phyloP scores from a whole-genome alignment of 2,329 filamentous ascomycete species.

The Aotearoamyces nothofagi region DNA sequence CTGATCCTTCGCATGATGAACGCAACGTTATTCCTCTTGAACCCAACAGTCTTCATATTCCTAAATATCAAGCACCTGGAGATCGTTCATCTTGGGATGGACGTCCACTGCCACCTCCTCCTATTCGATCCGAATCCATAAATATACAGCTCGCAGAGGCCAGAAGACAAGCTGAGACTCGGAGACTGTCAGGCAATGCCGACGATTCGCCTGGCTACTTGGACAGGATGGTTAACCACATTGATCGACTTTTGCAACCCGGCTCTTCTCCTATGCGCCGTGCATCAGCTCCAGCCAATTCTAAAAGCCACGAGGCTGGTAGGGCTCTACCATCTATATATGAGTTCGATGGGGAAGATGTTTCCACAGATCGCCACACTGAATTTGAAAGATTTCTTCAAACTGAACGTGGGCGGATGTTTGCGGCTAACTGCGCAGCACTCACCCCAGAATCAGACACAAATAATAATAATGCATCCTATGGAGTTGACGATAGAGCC shows the following conservation, averaged over 20 bases:
- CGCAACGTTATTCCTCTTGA: neutral
- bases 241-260: slow-evolving; percentile 40
- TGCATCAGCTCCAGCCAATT: slow-evolving; percentile 27
- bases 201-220: slow-evolving; percentile 30
- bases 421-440: slow-evolving; percentile 11
- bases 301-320: slow-evolving; percentile 3
- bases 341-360: slow-evolving; percentile 11
- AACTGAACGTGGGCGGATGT: slow-evolving; percentile 6
- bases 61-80: slow-evolving; percentile 2
- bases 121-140: slow-evolving; percentile 15
- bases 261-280: slow-evolving; percentile 5
- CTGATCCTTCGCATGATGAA: neutral
- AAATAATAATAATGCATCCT: slow-evolving; percentile 1
- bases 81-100: slow-evolving; percentile 9
- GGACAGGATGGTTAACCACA: slow-evolving; percentile 41
- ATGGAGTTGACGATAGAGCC: slow-evolving; percentile 6
- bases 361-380: slow-evolving; percentile 7
- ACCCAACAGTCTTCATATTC: slow-evolving; percentile 1
- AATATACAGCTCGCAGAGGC: slow-evolving; percentile 16
- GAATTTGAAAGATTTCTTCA: slow-evolving; percentile 5
- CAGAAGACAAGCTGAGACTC: slow-evolving; percentile 14
- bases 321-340: slow-evolving; percentile 15
- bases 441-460: slow-evolving; percentile 17
- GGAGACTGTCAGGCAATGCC: slow-evolving; percentile 11
- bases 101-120: slow-evolving; percentile 17